These are phyloP conservation scores for Spergularia bocconei DNA, from an alignment of 148 eudicot species.

Conservation along the genomic window DNA sequence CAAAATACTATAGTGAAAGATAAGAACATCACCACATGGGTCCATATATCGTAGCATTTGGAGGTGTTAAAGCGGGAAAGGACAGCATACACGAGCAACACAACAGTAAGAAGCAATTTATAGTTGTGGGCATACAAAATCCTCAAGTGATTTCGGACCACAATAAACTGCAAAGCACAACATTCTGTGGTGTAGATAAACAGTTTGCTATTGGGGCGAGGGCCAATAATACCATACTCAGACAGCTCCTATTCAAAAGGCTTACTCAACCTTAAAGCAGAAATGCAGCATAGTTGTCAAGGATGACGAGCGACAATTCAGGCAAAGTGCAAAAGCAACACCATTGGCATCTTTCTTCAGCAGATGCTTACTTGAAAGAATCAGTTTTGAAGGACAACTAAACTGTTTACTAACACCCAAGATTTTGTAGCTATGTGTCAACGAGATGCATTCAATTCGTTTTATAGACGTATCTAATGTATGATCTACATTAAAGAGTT, in stretches of 20 bases:
- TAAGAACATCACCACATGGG: no score
- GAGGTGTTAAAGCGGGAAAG: no score
- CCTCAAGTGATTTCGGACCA: no score
- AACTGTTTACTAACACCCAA: not conserved
- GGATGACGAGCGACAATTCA: not conserved
- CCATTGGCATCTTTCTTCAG: not conserved
- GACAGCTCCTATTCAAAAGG: not conserved
- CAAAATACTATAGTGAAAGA: no score
- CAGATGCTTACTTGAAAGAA: not conserved
- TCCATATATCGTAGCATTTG: no score
- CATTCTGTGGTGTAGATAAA: not conserved
- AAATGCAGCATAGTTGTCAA: not conserved
- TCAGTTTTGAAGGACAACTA: not conserved
- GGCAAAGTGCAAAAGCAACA: not conserved
- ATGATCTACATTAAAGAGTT: not conserved
- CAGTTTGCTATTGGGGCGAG: not conserved
- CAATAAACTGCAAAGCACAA: not conserved
- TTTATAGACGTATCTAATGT: not conserved
- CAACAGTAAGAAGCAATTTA: no score
- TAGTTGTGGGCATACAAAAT: not conserved
- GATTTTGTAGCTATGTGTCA: not conserved
- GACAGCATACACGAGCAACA: no score
- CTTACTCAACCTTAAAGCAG: not conserved
- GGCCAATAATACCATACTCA: no score
- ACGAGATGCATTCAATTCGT: not conserved